These are phyloP conservation scores for Artomyces pyxidatus DNA, from an alignment of 768 basidiomycete species.

Conservation along the genomic window DNA sequence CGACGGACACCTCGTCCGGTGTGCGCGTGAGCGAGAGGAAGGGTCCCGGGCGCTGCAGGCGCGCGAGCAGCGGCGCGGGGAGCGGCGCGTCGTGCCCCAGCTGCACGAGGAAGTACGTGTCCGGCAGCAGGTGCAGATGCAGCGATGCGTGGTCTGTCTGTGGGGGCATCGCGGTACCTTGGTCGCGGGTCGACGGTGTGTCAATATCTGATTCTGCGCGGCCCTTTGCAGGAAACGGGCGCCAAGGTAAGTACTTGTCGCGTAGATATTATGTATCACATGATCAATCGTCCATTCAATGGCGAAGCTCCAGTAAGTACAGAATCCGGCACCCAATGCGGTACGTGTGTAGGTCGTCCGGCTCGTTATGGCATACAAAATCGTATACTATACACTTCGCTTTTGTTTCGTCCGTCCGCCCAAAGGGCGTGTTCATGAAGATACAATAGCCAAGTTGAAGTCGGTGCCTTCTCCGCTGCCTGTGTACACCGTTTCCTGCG, in stretches of 20 bases:
- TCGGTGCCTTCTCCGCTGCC: slow-evolving; percentile 20
- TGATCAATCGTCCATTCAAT: too few species aligned
- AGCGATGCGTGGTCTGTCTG: background rate
- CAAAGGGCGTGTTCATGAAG: slow-evolving; percentile 10
- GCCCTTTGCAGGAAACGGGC: too few species aligned
- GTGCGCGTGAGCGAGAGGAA: slow-evolving; percentile 54
- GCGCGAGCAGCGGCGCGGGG: background rate
- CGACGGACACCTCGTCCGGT: slow-evolving; percentile 51
- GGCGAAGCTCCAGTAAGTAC: too few species aligned
- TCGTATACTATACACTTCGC: too few species aligned
- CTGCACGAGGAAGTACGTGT: background rate
- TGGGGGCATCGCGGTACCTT: background rate
- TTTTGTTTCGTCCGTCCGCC: too few species aligned
- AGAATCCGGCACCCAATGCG: too few species aligned
- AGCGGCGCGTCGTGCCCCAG: background rate
- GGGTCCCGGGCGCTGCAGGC: background rate
- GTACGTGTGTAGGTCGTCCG: too few species aligned
- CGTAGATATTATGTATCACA: too few species aligned
- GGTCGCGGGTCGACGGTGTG: too few species aligned
- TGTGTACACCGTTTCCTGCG: slow-evolving; percentile 28
- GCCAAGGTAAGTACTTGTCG: too few species aligned
- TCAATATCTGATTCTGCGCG: too few species aligned
- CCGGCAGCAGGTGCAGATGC: background rate
- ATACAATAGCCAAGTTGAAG: slow-evolving; percentile 22
- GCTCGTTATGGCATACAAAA: too few species aligned